Conservation (phyloP, 306 rosid genomes). For the Quercus berberidifolia region DNA sequence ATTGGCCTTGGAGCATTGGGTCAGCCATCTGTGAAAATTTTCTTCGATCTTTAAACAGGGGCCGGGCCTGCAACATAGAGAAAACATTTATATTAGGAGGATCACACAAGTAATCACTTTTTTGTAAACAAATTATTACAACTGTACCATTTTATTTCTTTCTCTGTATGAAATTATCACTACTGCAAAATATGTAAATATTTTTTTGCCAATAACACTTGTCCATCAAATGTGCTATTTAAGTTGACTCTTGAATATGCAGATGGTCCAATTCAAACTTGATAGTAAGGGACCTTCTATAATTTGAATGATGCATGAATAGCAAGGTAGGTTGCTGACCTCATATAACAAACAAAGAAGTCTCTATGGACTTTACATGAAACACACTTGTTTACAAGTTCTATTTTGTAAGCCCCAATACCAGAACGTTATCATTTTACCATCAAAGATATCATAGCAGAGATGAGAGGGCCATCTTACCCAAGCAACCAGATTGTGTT, state of each 20-base stretch:
- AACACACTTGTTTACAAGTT: neutral
- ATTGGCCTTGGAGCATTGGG: constrained; percentile 52
- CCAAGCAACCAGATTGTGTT: constrained; percentile 57
- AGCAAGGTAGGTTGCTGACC: neutral
- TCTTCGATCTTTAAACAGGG: constrained; percentile 50
- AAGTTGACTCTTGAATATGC: neutral
- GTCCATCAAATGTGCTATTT: neutral
- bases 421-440: neutral
- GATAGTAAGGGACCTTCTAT: neutral
- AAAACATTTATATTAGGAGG: neutral
- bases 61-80: constrained; percentile 45
- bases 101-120: neutral
- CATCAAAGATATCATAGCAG: neutral
- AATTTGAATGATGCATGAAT: neutral
- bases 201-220: neutral
- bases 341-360: neutral
- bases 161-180: neutral
- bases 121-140: neutral
- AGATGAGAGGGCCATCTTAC: constrained; percentile 26
- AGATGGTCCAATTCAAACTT: neutral
- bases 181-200: neutral
- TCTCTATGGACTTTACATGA: neutral
- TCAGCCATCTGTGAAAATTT: constrained; percentile 50
- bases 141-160: neutral
- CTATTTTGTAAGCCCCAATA: neutral